A percentile compares a stretch with the other conserved stretches of the same genome.
Conservation (phyloP, 2,329 filamentous ascomycete species). For the Stachybotrys chartarum region DNA sequence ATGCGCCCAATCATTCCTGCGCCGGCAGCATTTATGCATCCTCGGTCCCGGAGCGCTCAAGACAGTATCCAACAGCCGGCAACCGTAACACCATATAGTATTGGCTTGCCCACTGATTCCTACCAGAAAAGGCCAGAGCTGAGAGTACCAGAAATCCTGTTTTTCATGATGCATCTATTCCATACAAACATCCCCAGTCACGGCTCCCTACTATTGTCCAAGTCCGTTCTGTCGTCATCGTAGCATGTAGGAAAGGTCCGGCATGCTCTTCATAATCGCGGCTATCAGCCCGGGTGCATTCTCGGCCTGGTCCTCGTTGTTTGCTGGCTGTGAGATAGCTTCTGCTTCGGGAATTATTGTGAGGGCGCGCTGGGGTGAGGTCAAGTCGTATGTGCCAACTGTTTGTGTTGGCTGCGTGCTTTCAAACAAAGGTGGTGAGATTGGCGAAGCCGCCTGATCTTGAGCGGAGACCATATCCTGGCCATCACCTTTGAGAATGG, state of each 20-base stretch:
- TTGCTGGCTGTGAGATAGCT: background rate
- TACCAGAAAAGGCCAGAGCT: too few relatives aligned
- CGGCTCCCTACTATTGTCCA: background rate
- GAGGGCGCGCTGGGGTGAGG: background rate
- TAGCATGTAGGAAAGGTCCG: constrained; percentile 8
- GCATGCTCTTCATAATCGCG: constrained; percentile 1
- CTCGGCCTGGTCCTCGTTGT: background rate
- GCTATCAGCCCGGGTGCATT: background rate
- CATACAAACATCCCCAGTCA: background rate
- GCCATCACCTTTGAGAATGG: background rate
- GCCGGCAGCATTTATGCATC: too few relatives aligned
- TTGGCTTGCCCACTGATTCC: too few relatives aligned
- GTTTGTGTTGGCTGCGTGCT: background rate
- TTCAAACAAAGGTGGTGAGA: background rate
- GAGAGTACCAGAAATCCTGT: background rate
- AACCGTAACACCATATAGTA: too few relatives aligned
- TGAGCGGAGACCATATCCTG: background rate
- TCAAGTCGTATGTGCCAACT: background rate
- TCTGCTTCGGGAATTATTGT: too few relatives aligned
- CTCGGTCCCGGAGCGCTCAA: too few relatives aligned
- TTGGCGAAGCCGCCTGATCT: background rate
- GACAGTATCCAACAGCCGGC: too few relatives aligned
- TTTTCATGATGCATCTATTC: background rate
- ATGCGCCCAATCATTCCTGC: too few relatives aligned
- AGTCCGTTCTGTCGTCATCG: background rate